Percentiles rank a stretch among this genome's conserved stretches.
These are phyloP conservation scores for Didymellaceae sp. DNA, from an alignment of 2,329 filamentous ascomycete genomes.

Conservation along the genomic window DNA sequence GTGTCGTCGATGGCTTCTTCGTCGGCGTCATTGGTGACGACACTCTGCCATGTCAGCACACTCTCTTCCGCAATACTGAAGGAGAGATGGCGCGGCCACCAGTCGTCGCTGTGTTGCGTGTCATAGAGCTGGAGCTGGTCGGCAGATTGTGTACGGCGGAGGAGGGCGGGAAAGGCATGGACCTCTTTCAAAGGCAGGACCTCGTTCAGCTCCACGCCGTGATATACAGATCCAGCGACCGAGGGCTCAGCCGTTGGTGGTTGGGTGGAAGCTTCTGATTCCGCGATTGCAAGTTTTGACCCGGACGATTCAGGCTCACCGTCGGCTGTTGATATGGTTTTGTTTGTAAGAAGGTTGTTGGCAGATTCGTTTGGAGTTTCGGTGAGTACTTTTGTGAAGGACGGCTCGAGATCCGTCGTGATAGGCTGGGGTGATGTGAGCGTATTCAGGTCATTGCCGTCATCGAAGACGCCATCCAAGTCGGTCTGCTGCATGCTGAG, in stretches of 20 bases:
- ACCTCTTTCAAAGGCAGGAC: constrained; percentile 54
- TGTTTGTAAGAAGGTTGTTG: constrained; percentile 28
- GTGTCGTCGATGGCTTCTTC: constrained; percentile 29
- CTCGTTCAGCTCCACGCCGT: constrained; percentile 62
- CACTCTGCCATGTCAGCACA: constrained; percentile 65
- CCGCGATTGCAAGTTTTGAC: constrained; percentile 19
- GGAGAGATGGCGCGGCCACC: constrained; percentile 75
- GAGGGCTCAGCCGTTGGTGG: constrained; percentile 59
- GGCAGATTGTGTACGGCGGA: constrained; percentile 70
- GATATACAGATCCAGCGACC: constrained; percentile 64
- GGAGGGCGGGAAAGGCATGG: constrained; percentile 55
- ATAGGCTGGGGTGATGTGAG: constrained; percentile 24
- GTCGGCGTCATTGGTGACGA: constrained; percentile 26
- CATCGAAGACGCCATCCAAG: constrained; percentile 16
- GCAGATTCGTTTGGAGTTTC: constrained; percentile 44
- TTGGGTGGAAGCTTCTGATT: constrained; percentile 34
- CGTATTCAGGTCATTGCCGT: constrained; percentile 20
- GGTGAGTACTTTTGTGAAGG: constrained; percentile 43
- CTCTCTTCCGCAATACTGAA: constrained; percentile 79
- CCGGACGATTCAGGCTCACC: constrained; percentile 27
- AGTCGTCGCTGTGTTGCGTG: constrained; percentile 60
- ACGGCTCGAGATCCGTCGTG: constrained; percentile 28
- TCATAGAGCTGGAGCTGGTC: constrained; percentile 36
- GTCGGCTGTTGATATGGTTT: constrained; percentile 21
- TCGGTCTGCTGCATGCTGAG: constrained; percentile 20